phyloP scores from a whole-genome alignment of 257 asterid genomes.

The Salvia rosmarinus region DNA sequence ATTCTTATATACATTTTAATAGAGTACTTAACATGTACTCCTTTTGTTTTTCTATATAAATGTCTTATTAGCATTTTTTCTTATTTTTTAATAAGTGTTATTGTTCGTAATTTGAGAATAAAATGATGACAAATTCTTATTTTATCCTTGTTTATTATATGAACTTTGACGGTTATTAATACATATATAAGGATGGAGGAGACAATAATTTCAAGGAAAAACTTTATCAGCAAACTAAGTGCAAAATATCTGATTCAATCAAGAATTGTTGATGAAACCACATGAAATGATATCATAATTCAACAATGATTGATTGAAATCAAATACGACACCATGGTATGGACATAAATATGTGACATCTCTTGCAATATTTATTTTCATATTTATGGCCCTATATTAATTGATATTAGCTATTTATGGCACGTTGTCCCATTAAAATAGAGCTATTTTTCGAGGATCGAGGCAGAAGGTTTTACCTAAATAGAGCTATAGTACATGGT shows the following conservation, averaged over 20 bases:
- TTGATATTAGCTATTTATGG: conserved; percentile 30
- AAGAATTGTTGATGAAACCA: neutral
- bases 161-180: too few species aligned
- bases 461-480: conserved; percentile 38
- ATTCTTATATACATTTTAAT: too few species aligned
- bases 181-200: too few species aligned
- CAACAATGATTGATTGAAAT: conserved; percentile 20
- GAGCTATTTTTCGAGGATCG: conserved; percentile 41
- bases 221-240: neutral
- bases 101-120: too few species aligned
- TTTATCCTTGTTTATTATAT: too few species aligned
- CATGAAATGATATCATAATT: neutral
- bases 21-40: too few species aligned
- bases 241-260: neutral
- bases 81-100: too few species aligned
- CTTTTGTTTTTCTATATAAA: too few species aligned
- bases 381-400: conserved; percentile 15
- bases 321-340: conserved; percentile 30
- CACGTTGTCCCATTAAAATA: conserved; percentile 39
- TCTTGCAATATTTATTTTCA: neutral
- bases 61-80: too few species aligned
- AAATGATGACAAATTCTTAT: too few species aligned
- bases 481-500: too few species aligned
- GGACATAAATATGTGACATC: conserved; percentile 27
- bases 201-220: too few species aligned